Evolutionary conservation across 805 yeast species (phyloP).

Genomic region (Wickerhamomyces queroliae): DNA sequence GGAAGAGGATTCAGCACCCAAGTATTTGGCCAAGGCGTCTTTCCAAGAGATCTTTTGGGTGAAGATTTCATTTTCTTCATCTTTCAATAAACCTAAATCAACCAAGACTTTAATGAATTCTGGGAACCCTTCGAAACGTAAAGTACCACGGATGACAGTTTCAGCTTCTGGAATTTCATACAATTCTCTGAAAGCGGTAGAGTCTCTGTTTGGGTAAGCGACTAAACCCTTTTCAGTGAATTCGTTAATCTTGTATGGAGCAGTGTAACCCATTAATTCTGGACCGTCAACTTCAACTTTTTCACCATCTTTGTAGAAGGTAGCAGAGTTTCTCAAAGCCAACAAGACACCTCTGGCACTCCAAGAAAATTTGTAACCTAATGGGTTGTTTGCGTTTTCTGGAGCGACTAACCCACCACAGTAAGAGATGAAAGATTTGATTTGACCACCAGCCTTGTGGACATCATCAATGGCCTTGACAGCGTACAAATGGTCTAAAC

Average conservation of each 20-base stretch:
- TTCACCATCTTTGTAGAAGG: slow-evolving; percentile 82
- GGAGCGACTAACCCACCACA: slow-evolving; percentile 99
- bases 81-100: slow-evolving; percentile 88
- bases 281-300: slow-evolving; percentile 76
- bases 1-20: slow-evolving; percentile 65
- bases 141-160: slow-evolving; percentile 93
- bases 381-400: slow-evolving; percentile 94
- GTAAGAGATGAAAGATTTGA: slow-evolving; percentile 89
- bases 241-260: slow-evolving; percentile 95
- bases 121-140: slow-evolving; percentile 98
- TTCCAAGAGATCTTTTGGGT: slow-evolving; percentile 71
- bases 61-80: slow-evolving; percentile 59
- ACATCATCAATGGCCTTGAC: slow-evolving; percentile 98
- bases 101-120: slow-evolving; percentile 94
- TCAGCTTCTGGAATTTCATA: slow-evolving; percentile 96
- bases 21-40: slow-evolving; percentile 69
- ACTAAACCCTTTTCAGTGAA: slow-evolving; percentile 64
- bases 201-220: slow-evolving; percentile 97
- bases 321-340: slow-evolving; percentile 92
- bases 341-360: slow-evolving; percentile 96
- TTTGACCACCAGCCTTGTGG: slow-evolving; percentile 85
- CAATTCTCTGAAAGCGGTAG: slow-evolving; percentile 87
- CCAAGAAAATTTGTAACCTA: slow-evolving; percentile 99
- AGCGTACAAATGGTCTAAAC: slow-evolving; percentile 97
- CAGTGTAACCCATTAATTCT: slow-evolving; percentile 91